A percentile compares a stretch with the other conserved stretches of the same genome.
Conservation (phyloP, 306 rosid species). For the Aeschynomene evenia region DNA sequence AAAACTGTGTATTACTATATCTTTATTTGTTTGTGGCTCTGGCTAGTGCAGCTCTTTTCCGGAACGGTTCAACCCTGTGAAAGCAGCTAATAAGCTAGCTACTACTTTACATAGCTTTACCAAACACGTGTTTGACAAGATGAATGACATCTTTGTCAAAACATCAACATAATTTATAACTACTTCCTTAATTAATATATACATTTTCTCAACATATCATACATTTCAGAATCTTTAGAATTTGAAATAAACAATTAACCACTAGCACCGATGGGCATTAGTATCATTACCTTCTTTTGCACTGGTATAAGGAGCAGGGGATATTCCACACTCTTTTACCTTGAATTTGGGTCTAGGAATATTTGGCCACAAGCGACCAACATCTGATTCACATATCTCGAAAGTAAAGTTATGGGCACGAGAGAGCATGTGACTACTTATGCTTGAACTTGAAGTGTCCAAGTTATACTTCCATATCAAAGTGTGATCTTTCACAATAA, state of each 20-base stretch:
- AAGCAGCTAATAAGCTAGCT: no score
- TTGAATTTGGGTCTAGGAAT: neutral
- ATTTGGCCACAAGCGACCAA: neutral
- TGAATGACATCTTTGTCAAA: no score
- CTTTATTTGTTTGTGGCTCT: no score
- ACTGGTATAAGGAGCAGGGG: neutral
- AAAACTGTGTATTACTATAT: no score
- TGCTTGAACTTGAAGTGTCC: neutral
- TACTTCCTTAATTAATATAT: no score
- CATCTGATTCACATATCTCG: neutral
- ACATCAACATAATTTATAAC: no score
- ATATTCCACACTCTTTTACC: constrained; percentile 23
- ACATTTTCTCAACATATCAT: no score
- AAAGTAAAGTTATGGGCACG: constrained; percentile 17
- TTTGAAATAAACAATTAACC: neutral
- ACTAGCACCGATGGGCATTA: neutral
- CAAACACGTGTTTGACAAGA: no score
- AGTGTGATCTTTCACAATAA: constrained; percentile 15
- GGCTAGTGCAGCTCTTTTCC: no score
- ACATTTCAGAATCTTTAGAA: neutral
- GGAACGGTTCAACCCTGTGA: no score
- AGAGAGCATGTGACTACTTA: neutral
- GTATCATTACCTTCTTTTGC: neutral
- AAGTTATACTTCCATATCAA: constrained; percentile 18
- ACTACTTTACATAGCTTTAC: no score